Conservation (phyloP, 768 basidiomycete genomes). For the Butyriboletus loyo region DNA sequence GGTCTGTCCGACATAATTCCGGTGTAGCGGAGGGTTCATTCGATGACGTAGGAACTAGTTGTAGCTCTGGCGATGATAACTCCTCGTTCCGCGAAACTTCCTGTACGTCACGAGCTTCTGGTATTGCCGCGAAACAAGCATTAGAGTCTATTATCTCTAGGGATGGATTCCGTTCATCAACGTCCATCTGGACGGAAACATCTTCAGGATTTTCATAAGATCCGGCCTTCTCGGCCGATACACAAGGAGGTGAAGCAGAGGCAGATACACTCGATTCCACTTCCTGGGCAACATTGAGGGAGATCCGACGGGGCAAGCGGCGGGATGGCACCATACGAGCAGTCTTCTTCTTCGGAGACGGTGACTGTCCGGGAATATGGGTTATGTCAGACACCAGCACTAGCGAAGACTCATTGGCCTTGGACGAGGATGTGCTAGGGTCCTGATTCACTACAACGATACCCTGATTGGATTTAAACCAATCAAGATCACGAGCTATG, state of each 20-base stretch:
- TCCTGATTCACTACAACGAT: background rate
- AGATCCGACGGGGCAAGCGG: slow-evolving; percentile 19
- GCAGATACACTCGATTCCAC: background rate
- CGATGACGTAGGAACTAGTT: background rate
- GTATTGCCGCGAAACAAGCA: background rate
- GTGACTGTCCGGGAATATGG: background rate
- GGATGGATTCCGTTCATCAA: background rate
- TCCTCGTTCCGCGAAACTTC: background rate
- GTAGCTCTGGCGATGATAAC: background rate
- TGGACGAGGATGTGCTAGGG: background rate
- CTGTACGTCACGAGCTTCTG: background rate
- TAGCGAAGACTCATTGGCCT: background rate
- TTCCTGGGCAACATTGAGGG: background rate
- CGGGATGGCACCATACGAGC: slow-evolving; percentile 27
- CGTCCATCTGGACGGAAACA: background rate
- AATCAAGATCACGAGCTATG: slow-evolving; percentile 29
- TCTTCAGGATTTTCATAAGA: background rate
- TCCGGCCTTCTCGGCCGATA: background rate
- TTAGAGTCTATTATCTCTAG: background rate
- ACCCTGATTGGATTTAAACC: slow-evolving; percentile 23
- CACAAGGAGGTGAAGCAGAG: background rate
- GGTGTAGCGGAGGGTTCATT: background rate
- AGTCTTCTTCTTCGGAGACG: slow-evolving; percentile 16
- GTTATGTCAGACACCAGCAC: background rate
- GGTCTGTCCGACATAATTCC: background rate